Evolutionary conservation across 257 asterid species (phyloP).

Genomic region (Haberlea rhodopensis): DNA sequence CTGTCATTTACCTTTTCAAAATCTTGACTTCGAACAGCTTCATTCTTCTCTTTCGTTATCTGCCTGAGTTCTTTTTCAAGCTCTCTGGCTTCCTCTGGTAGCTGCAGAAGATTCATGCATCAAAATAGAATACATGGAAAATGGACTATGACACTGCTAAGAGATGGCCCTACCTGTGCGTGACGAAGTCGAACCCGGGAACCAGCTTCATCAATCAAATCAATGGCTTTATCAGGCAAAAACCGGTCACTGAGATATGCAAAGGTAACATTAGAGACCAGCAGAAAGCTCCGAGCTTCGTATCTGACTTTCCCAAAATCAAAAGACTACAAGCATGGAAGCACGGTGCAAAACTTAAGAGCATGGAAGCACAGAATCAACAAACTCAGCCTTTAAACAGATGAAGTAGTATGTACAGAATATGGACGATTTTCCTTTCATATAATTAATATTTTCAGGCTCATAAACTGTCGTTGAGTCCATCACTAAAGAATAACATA

Average conservation of each 20-base stretch:
- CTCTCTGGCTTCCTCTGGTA: not conserved
- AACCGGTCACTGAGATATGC: slow-evolving; percentile 39
- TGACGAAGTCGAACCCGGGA: slow-evolving; percentile 34
- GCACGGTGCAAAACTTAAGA: no score
- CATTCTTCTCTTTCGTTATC: not conserved
- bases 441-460: not conserved
- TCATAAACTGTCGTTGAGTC: not conserved
- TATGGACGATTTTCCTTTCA: not conserved
- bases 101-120: not conserved
- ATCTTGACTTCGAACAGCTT: not conserved
- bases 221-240: slow-evolving; percentile 53
- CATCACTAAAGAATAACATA: no score
- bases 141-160: not conserved
- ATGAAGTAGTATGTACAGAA: no score
- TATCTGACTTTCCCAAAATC: not conserved
- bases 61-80: not conserved
- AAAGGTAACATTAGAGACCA: not conserved
- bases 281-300: not conserved
- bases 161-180: slow-evolving; percentile 14
- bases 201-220: slow-evolving; percentile 58
- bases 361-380: not conserved
- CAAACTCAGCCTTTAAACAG: not conserved
- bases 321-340: not conserved
- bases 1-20: not conserved
- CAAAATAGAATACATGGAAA: not conserved